Percentiles rank a stretch among this genome's conserved stretches.
Evolutionary conservation across 176 grass and related monocot genomes (phyloP).

Genomic region (Poa pratensis): DNA sequence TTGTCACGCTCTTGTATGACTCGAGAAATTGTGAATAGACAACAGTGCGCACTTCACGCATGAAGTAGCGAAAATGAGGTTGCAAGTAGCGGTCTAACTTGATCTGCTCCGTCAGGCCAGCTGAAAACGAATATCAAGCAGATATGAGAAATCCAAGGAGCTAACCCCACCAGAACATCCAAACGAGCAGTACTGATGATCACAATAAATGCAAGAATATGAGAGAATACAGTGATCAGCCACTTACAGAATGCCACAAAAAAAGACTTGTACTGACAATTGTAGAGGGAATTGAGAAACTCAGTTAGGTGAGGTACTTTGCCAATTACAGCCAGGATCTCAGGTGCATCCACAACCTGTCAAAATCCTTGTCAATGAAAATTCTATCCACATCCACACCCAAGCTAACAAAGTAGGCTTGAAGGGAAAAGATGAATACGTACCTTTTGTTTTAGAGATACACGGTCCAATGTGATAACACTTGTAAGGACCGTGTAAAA

Average conservation of each 20-base stretch:
- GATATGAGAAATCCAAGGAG: slow-evolving; percentile 33
- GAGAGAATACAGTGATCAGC: slow-evolving; percentile 11
- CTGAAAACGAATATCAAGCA: slow-evolving; percentile 57
- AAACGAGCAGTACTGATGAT: slow-evolving; percentile 15
- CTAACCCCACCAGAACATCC: background rate
- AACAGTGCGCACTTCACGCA: slow-evolving; percentile 92
- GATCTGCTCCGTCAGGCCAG: slow-evolving; percentile 92
- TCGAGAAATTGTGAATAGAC: slow-evolving; percentile 95
- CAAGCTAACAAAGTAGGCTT: slow-evolving; percentile 36
- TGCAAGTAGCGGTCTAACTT: slow-evolving; percentile 93
- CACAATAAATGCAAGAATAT: slow-evolving; percentile 20
- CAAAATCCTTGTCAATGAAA: slow-evolving; percentile 36
- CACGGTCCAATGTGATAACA: slow-evolving; percentile 87
- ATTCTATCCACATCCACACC: background rate
- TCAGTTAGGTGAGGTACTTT: slow-evolving; percentile 94
- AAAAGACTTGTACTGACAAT: slow-evolving; percentile 97
- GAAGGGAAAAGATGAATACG: background rate
- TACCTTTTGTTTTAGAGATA: slow-evolving; percentile 96
- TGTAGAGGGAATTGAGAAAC: slow-evolving; percentile 92
- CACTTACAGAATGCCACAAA: slow-evolving; percentile 95
- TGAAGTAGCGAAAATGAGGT: slow-evolving; percentile 92
- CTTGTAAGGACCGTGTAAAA: slow-evolving; percentile 97
- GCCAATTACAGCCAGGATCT: slow-evolving; percentile 91
- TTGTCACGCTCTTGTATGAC: slow-evolving; percentile 98
- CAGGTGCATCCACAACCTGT: slow-evolving; percentile 94